A percentile compares a stretch with the other conserved stretches of the same genome.
These are phyloP conservation scores for baker's yeast (Saccharomyces cerevisiae) DNA, from an alignment of 805 yeast species.

Conservation along the genomic window DNA sequence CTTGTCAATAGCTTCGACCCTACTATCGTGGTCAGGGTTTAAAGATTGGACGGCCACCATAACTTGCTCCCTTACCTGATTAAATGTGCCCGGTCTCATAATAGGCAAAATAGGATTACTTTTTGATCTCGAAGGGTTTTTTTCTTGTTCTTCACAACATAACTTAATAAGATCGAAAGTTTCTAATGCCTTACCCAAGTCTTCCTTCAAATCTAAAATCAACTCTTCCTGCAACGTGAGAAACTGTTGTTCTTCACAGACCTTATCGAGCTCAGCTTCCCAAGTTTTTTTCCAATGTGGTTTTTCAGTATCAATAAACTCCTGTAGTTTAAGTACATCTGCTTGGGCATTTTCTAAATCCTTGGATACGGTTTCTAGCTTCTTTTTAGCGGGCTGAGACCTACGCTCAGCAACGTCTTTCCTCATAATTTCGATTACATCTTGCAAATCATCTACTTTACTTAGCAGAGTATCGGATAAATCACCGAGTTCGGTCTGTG, in stretches of 20 bases:
- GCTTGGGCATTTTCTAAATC: conserved; percentile 54
- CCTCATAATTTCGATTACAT: conserved; percentile 77
- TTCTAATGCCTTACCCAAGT: conserved; percentile 68
- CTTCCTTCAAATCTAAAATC: conserved; percentile 69
- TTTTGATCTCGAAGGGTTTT: conserved; percentile 40
- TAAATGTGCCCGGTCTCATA: conserved; percentile 57
- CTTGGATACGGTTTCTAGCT: conserved; percentile 53
- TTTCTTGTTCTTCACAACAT: conserved; percentile 70
- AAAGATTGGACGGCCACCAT: conserved; percentile 70
- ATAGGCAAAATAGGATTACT: conserved; percentile 35
- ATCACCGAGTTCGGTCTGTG: conserved; percentile 63
- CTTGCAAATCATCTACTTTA: conserved; percentile 85
- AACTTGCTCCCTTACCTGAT: conserved; percentile 64
- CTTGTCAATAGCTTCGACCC: conserved; percentile 80
- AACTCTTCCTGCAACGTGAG: conserved; percentile 84
- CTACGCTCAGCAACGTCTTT: conserved; percentile 91
- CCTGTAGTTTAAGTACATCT: conserved; percentile 46
- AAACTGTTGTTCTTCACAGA: conserved; percentile 90
- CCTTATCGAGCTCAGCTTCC: conserved; percentile 84
- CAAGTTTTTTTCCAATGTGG: conserved; percentile 85
- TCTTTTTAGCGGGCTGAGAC: conserved; percentile 68
- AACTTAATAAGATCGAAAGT: conserved; percentile 75
- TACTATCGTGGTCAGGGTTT: conserved; percentile 72
- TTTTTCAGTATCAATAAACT: conserved; percentile 60
- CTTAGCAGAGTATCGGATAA: conserved; percentile 71